These are phyloP conservation scores for Suillus placidus DNA, from an alignment of 768 basidiomycete genomes.

Conservation along the genomic window DNA sequence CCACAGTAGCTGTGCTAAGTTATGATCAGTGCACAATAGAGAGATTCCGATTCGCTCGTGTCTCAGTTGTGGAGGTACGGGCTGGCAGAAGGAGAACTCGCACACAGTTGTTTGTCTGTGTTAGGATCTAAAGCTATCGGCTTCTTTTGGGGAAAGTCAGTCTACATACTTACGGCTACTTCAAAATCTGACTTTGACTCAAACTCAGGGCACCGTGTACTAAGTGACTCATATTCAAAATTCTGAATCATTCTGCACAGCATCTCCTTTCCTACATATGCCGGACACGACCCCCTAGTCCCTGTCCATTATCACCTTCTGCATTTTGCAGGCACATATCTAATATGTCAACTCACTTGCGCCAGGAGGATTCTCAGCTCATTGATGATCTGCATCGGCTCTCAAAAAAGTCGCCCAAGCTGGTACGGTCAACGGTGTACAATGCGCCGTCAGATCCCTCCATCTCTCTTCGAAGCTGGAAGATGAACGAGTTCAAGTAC, in stretches of 20 bases:
- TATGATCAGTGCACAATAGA: too few species aligned
- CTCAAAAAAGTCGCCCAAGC: constrained; percentile 59
- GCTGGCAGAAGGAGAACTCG: too few species aligned
- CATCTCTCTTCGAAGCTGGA: not conserved
- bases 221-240: constrained; percentile 15
- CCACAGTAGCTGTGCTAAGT: too few species aligned
- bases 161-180: not conserved
- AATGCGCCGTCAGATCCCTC: not conserved
- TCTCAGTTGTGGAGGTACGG: too few species aligned
- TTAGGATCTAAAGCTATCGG: not conserved
- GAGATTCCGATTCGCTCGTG: too few species aligned
- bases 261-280: constrained; percentile 21
- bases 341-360: constrained; percentile 28
- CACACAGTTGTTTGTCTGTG: not conserved
- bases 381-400: constrained; percentile 55
- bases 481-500: not conserved
- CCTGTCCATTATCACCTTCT: not conserved
- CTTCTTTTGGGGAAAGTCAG: too few species aligned
- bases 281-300: not conserved
- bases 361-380: constrained; percentile 58
- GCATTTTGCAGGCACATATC: constrained; percentile 10
- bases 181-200: not conserved
- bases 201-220: not conserved
- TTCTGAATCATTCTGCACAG: constrained; percentile 8
- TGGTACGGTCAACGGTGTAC: constrained; percentile 45